phyloP scores from a whole-genome alignment of 164 flowering plant genomes.

The Magnolia sinica region DNA sequence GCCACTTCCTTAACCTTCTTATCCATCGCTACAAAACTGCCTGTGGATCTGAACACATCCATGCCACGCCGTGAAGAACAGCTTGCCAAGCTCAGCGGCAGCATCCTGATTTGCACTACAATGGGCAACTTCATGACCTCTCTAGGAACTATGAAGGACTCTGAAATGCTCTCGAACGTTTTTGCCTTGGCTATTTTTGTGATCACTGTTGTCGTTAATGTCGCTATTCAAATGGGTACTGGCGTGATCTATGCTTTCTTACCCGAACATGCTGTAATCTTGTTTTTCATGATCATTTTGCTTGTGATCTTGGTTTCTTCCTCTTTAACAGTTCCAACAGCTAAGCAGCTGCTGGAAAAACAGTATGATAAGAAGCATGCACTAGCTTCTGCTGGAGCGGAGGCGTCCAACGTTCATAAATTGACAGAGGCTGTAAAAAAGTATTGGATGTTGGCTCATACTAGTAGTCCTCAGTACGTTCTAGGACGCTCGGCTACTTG shows the following conservation, averaged over 20 bases:
- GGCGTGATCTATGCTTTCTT: constrained; percentile 44
- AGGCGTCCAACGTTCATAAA: constrained; percentile 11
- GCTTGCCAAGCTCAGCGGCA: constrained; percentile 56
- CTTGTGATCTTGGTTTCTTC: constrained; percentile 1
- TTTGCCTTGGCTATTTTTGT: constrained; percentile 55
- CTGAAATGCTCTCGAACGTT: constrained; percentile 39
- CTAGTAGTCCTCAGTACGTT: constrained; percentile 54
- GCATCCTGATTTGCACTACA: constrained; percentile 43
- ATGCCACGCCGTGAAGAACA: constrained; percentile 58
- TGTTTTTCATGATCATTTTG: constrained; percentile 37
- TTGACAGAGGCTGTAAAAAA: constrained; percentile 32
- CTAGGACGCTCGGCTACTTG: constrained; percentile 50
- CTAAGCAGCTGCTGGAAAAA: constrained; percentile 26
- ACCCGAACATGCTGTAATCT: constrained; percentile 36
- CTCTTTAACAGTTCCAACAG: constrained; percentile 19
- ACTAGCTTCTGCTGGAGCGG: neutral
- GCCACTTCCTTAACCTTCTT: constrained; percentile 54
- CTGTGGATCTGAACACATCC: constrained; percentile 58
- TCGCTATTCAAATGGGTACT: constrained; percentile 53
- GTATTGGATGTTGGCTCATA: constrained; percentile 59
- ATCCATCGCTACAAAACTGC: constrained; percentile 46
- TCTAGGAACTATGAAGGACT: constrained; percentile 42
- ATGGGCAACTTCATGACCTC: constrained; percentile 68
- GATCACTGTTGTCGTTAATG: constrained; percentile 45
- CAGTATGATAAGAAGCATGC: constrained; percentile 17